Evolutionary conservation across 164 flowering plant genomes (phyloP), one percentile per base, ranked within the genome.

Genomic region (Buxus sempervirens): DNA sequence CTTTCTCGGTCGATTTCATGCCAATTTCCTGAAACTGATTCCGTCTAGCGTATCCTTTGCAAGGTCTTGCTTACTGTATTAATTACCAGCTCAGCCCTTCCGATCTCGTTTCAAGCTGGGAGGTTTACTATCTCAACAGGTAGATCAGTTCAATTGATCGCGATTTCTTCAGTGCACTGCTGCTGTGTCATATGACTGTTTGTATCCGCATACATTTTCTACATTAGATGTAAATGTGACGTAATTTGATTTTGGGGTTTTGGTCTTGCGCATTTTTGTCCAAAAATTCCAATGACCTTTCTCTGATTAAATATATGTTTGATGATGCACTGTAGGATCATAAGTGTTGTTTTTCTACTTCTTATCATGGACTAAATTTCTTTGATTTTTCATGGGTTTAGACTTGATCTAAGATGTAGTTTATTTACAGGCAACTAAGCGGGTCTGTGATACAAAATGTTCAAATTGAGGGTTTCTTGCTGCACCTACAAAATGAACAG

Each of bases 41-140:
- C 63, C 36, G 59, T 54, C 15, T 24, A 56, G 24, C 24, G 20
- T 42, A 13, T 60, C 25, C 20, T 32, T 1, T 60, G 9, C 65
- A 68, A 96, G 99, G 98, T 76, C 75, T 82, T 45, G 74, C 99
- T 25, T 83, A 86, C 70, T 96, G 98, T 56, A 87, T 88, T 36
- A 87, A 93, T 73, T 96, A 78, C 88, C 82, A 83, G 71, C 89
- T 90, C 32, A 77, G 79, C 27, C 87, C 97, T 36, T 84, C 96
- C 4, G 97, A 96, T 81, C 85, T 96, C 32, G 89, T 90, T 25
- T 88, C 96, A 9, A 88, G 90, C 78, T 93, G 97, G 98, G 98
- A 88, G 73, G 83, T 82, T 66, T 90, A 86, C 79, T 86, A 85
- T 70, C 87, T 96, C 75, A 96, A 91, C 83, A 83, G 96, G 98